Evolutionary conservation across 768 basidiomycete genomes (phyloP).

Genomic region (Boletales sp.): DNA sequence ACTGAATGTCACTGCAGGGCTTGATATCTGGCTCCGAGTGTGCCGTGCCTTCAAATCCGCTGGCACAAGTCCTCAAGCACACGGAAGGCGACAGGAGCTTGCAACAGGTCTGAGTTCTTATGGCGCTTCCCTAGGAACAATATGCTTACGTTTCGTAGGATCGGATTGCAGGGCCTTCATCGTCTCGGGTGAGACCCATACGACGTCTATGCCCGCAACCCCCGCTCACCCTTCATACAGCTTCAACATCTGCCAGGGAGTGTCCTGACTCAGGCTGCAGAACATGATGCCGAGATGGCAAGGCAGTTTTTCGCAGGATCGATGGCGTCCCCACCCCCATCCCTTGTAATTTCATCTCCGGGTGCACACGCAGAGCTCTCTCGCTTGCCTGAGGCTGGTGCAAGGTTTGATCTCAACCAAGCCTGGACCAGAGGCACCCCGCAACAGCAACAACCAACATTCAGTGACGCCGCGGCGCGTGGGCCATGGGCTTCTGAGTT

Average conservation of each 20-base stretch:
- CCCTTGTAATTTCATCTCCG: conserved; percentile 33
- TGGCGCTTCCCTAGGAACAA: not conserved
- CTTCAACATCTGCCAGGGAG: conserved; percentile 72
- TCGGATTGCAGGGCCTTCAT: conserved; percentile 68
- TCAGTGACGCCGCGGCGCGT: conserved; percentile 32
- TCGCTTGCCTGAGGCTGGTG: conserved; percentile 18
- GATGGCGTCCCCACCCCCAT: conserved; percentile 29
- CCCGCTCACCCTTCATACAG: conserved; percentile 33
- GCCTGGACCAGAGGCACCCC: conserved; percentile 54
- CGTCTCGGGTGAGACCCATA: conserved; percentile 51
- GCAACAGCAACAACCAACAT: conserved; percentile 36
- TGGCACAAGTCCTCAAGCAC: conserved; percentile 87
- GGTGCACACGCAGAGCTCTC: conserved; percentile 31
- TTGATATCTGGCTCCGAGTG: conserved; percentile 90
- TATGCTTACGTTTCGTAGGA: conserved; percentile 44
- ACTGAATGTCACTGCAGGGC: conserved; percentile 67
- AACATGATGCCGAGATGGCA: conserved; percentile 70
- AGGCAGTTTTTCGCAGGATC: conserved; percentile 72
- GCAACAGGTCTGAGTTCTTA: conserved; percentile 58
- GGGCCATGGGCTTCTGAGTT: conserved; percentile 62
- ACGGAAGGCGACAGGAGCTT: conserved; percentile 85
- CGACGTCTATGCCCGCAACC: not conserved
- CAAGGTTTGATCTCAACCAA: conserved; percentile 40
- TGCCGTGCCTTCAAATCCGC: conserved; percentile 76
- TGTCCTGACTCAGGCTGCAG: conserved; percentile 44